phyloP scores from a whole-genome alignment of 2,329 filamentous ascomycete species.

The Aureobasidium uvarum region DNA sequence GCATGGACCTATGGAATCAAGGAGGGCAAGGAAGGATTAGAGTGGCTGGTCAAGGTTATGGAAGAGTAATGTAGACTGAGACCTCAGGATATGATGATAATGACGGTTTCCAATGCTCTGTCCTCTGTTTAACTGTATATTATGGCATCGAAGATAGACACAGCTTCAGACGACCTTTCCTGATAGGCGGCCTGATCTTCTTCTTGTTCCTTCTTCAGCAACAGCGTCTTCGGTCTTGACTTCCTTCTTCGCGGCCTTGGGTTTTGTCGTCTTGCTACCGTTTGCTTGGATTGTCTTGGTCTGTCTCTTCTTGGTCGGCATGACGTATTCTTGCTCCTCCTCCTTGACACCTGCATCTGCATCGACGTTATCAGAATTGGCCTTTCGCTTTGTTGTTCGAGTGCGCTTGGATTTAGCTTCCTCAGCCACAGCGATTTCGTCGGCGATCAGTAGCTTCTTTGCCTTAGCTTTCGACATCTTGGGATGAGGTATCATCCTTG shows the following conservation, averaged over 20 bases:
- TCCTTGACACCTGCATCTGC: not conserved
- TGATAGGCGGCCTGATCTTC: conserved; percentile 3
- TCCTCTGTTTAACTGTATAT: not conserved
- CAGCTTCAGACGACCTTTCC: not conserved
- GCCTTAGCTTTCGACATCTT: not conserved
- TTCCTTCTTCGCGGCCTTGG: conserved; percentile 30
- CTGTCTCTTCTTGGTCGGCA: conserved; percentile 7
- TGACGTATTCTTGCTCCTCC: not conserved
- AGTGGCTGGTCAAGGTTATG: conserved; percentile 48
- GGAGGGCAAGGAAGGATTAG: conserved; percentile 49
- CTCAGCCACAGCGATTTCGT: not conserved
- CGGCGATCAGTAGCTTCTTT: not conserved
- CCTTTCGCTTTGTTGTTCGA: conserved; percentile 3
- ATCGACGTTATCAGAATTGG: not conserved
- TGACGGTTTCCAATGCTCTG: not conserved
- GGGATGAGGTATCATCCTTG: not conserved
- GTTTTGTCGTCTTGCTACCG: not conserved
- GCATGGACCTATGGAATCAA: conserved; percentile 49
- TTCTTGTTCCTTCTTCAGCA: not conserved
- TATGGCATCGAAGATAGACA: too few relatives aligned
- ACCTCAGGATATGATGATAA: not conserved
- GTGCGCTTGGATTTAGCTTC: not conserved
- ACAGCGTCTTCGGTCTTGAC: conserved; percentile 51
- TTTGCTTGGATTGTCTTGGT: not conserved
- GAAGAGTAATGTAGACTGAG: not conserved